Evolutionary conservation across 2,329 filamentous ascomycete species (phyloP), one percentile per base, ranked within the genome.

Genomic region (Trichoderma lentiforme): DNA sequence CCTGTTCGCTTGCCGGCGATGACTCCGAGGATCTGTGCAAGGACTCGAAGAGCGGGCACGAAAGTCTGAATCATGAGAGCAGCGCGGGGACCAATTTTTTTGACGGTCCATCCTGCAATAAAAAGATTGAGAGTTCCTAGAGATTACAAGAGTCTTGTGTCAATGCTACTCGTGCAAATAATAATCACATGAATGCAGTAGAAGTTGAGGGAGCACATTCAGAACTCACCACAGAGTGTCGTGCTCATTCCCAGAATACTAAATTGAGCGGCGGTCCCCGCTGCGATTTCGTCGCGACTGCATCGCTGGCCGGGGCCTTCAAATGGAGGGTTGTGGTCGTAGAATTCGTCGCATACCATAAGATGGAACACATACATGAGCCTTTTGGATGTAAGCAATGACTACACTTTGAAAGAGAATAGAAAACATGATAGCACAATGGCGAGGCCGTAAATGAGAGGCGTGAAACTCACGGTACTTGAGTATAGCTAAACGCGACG

Each of bases 341-440:
- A 93, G 78, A 89, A 93, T 66, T 87, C 86, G 70, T 93, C 89
- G 80, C 91, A 93, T 64, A 89, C 89, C 90, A 93, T 93, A 2
- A 92, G 78, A 71, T 90, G 89, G 75, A 93, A 92, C 28, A 91
- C 89, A 79, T 91, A 92, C 60, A 92, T 81, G 5, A 87, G 80
- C 4, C 84, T 83, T 8, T 5, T 21, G 1, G 30, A 0, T 5
- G 43, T 79, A 32, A 76, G 73, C 30, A 57, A 3, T 15, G 14
- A 4, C n/a, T 18, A 5, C 4, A 26, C n/a, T n/a, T 24, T 7
- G 14, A 43, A 43, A 32, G 26, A 32, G 2, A 34, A 4, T 3
- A 11, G 11, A 26, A 2, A 21, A 18, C 18, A 6, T 21, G 21
- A 32, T 36, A 21, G 6, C 21, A 30, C 56, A 51, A 15, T 47